Evolutionary conservation across 805 yeast species (phyloP).

Genomic region (Ogataea glucozyma): DNA sequence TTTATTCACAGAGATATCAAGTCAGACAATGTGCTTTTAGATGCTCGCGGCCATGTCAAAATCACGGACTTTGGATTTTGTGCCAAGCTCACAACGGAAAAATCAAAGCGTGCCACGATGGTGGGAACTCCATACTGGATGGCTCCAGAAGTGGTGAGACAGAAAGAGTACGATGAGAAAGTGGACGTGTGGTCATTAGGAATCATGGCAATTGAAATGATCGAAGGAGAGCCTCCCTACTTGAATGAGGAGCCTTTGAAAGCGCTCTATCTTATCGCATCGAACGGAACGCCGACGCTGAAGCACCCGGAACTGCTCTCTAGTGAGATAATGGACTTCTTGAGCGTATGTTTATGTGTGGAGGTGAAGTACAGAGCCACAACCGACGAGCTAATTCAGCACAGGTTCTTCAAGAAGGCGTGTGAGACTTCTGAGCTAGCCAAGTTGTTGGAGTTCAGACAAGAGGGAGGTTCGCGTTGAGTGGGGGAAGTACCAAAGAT

Average conservation of each 20-base stretch:
- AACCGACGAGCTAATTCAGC: slow-evolving; percentile 82
- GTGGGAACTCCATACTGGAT: slow-evolving; percentile 99
- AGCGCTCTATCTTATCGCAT: slow-evolving; percentile 91
- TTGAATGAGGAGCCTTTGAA: slow-evolving; percentile 93
- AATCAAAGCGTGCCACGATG: slow-evolving; percentile 92
- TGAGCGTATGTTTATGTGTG: slow-evolving; percentile 89
- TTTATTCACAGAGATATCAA: slow-evolving; percentile 97
- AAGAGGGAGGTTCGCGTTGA: slow-evolving; percentile 17
- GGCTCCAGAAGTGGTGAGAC: slow-evolving; percentile 98
- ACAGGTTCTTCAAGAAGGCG: slow-evolving; percentile 65
- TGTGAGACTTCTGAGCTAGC: slow-evolving; percentile 62
- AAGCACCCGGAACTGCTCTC: slow-evolving; percentile 79
- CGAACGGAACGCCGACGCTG: slow-evolving; percentile 93
- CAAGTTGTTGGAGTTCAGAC: slow-evolving; percentile 46
- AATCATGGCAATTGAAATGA: slow-evolving; percentile 97
- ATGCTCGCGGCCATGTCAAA: slow-evolving; percentile 81
- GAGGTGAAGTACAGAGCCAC: slow-evolving; percentile 90
- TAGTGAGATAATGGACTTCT: slow-evolving; percentile 76
- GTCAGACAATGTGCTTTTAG: slow-evolving; percentile 89
- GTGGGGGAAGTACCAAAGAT: too few species aligned
- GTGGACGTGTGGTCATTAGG: slow-evolving; percentile 98
- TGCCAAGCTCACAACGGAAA: slow-evolving; percentile 83
- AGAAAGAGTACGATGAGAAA: slow-evolving; percentile 94
- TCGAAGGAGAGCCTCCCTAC: slow-evolving; percentile 98
- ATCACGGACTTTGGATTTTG: slow-evolving; percentile 96